These are phyloP conservation scores for Mollisia scopiformis DNA, from an alignment of 2,329 filamentous ascomycete species.

Conservation along the genomic window DNA sequence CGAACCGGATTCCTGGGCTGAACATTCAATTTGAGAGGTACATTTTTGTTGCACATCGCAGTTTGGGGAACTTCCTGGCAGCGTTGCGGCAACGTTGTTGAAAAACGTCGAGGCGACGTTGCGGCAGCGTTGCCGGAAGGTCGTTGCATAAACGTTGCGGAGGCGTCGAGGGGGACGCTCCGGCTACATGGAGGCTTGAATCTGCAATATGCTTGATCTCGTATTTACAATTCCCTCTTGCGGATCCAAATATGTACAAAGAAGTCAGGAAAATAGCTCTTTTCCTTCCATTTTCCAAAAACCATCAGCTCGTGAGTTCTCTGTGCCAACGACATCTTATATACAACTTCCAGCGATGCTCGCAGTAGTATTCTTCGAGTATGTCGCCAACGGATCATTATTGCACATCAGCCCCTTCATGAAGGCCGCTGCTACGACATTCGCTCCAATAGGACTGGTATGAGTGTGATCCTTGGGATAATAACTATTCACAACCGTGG, in stretches of 20 bases:
- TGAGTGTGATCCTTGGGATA: conserved; percentile 65
- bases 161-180: too few species aligned
- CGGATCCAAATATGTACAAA: not conserved
- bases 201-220: too few species aligned
- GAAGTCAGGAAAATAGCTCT: too few species aligned
- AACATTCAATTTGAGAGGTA: not conserved
- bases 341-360: conserved; percentile 32
- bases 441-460: conserved; percentile 57
- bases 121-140: too few species aligned
- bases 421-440: conserved; percentile 58
- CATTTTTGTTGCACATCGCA: not conserved
- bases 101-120: too few species aligned
- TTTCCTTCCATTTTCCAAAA: not conserved
- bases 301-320: too few species aligned
- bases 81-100: too few species aligned
- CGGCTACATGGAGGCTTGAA: too few species aligned
- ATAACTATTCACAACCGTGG: conserved; percentile 48
- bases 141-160: too few species aligned
- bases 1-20: not conserved
- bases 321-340: too few species aligned
- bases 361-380: conserved; percentile 32
- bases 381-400: conserved; percentile 24
- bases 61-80: too few species aligned
- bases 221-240: too few species aligned
- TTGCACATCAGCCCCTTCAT: conserved; percentile 49